Evolutionary conservation across 176 grass and related monocot species (phyloP).

Genomic region (Triticum aestivum): DNA sequence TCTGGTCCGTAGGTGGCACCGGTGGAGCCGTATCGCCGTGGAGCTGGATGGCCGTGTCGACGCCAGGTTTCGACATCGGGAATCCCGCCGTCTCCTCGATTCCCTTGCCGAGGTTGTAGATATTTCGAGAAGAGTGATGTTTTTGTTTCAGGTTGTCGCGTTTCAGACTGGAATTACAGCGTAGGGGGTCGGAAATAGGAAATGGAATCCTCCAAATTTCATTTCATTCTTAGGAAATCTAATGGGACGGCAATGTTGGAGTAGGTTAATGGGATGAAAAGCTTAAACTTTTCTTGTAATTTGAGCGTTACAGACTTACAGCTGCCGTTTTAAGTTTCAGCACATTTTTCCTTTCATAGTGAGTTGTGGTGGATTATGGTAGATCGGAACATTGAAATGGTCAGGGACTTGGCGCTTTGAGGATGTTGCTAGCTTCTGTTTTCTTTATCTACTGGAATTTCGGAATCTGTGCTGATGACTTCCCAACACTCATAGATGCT

Average conservation of each 20-base stretch:
- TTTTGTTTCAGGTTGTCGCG: conserved; percentile 4
- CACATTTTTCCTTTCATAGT: not conserved
- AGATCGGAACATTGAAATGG: not conserved
- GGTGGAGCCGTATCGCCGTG: conserved; percentile 56
- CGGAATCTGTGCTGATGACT: not conserved
- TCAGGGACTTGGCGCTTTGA: not conserved
- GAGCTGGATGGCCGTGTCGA: conserved; percentile 71
- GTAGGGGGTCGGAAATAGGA: not conserved
- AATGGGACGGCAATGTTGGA: not conserved
- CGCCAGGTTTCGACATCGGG: conserved; percentile 46
- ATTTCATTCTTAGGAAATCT: not conserved
- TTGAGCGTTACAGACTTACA: not conserved
- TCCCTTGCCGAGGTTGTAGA: conserved; percentile 54
- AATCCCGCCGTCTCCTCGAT: conserved; percentile 65
- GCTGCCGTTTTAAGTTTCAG: not conserved
- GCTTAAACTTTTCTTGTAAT: not conserved
- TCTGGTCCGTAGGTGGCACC: conserved; percentile 14
- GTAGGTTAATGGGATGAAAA: not conserved
- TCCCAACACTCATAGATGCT: not conserved
- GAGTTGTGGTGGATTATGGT: not conserved
- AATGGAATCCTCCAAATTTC: not conserved
- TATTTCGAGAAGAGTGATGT: not conserved
- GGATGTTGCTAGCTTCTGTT: not conserved
- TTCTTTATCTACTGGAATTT: not conserved
- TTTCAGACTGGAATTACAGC: not conserved